Evolutionary conservation across 2,329 filamentous ascomycete genomes (phyloP).

Genomic region (Colletotrichum incanum): DNA sequence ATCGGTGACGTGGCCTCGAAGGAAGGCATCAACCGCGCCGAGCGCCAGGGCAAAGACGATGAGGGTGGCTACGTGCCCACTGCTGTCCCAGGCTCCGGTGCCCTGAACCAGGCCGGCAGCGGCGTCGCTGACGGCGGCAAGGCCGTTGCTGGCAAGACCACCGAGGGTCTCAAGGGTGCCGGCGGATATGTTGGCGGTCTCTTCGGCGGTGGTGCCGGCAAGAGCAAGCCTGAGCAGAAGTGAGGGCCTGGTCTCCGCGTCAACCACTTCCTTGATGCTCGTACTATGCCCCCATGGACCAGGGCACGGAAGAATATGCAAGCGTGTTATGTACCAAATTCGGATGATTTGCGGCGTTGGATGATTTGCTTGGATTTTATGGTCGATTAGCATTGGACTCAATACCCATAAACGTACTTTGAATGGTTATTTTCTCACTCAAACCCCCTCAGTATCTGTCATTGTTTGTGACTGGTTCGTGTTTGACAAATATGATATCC

Average conservation of each 20-base stretch:
- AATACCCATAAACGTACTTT: constrained; percentile 31
- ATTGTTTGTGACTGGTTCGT: background rate
- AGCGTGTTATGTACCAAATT: background rate
- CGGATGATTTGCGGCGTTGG: constrained; percentile 22
- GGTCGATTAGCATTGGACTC: constrained; percentile 18
- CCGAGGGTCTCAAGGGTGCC: constrained; percentile 50
- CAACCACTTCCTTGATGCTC: background rate
- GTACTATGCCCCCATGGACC: background rate
- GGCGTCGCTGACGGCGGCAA: constrained; percentile 52
- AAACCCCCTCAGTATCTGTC: background rate
- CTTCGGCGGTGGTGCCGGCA: constrained; percentile 50
- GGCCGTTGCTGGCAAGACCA: constrained; percentile 47
- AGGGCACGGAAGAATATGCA: background rate
- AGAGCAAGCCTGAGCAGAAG: constrained; percentile 45
- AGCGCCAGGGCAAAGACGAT: constrained; percentile 76
- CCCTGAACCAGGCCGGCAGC: constrained; percentile 48
- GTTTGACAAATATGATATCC: constrained; percentile 13
- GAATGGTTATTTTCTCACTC: background rate
- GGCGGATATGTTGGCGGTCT: constrained; percentile 53
- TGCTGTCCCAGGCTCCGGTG: constrained; percentile 50
- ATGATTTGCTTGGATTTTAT: constrained; percentile 1
- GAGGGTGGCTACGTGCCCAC: constrained; percentile 63
- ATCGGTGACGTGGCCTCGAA: constrained; percentile 74
- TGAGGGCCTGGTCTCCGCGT: background rate
- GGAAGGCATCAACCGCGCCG: constrained; percentile 76